Percentiles rank a stretch among this genome's conserved stretches.
Conservation (phyloP, 2,329 filamentous ascomycete species). For the Xylaria hypoxylon region DNA sequence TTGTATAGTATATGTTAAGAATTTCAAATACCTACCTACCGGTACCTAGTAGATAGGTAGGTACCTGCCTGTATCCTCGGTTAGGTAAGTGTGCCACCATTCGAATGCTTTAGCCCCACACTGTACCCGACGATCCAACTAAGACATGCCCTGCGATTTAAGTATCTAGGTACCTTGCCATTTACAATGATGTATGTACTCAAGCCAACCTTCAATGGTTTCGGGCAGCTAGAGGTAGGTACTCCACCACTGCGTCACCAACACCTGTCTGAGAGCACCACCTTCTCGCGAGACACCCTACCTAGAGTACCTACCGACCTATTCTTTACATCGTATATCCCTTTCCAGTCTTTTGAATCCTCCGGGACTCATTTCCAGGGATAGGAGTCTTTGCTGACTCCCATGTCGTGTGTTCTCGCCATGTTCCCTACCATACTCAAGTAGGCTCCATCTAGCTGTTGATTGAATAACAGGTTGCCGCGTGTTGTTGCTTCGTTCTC, state of each 20-base stretch:
- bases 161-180: neutral
- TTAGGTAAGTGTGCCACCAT: too few species aligned
- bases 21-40: too few species aligned
- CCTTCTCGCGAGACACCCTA: slow-evolving; percentile 3
- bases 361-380: neutral
- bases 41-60: too few species aligned
- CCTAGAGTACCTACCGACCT: slow-evolving; percentile 12
- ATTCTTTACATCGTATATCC: neutral
- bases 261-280: slow-evolving; percentile 3
- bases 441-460: slow-evolving; percentile 18
- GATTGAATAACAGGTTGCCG: slow-evolving; percentile 7
- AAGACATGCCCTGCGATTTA: neutral
- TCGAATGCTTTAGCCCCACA: slow-evolving; percentile 17
- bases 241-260: slow-evolving; percentile 33
- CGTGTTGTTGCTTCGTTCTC: slow-evolving; percentile 20
- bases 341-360: neutral
- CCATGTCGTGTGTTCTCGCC: slow-evolving; percentile 6
- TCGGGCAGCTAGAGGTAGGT: slow-evolving; percentile 21
- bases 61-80: too few species aligned
- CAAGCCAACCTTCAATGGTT: neutral
- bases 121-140: neutral
- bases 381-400: slow-evolving; percentile 18
- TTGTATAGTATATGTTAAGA: too few species aligned
- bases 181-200: neutral
- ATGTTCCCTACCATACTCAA: slow-evolving; percentile 13